These are phyloP conservation scores for Stygiomarasmius scandens DNA, from an alignment of 1,284 basidiomycete genomes.

Conservation along the genomic window DNA sequence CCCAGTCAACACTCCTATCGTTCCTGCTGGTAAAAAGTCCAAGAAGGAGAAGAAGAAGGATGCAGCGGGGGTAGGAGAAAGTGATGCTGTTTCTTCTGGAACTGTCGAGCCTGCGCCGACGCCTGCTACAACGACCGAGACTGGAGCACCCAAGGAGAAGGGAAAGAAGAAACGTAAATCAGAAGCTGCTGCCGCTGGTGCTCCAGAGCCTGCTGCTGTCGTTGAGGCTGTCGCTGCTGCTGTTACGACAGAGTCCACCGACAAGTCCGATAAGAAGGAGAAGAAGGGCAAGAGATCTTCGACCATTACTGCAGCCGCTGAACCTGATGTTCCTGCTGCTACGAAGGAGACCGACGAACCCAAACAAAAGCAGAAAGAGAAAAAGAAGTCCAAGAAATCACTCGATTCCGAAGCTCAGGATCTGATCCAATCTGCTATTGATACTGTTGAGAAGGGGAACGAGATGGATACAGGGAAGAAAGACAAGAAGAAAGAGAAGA, in stretches of 20 bases:
- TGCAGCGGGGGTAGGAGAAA: not conserved
- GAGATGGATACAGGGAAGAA: too few species aligned
- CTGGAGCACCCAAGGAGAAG: conserved; percentile 2
- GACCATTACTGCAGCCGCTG: conserved; percentile 9
- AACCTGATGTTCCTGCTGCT: too few species aligned
- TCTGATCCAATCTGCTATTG: not conserved
- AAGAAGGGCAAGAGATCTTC: conserved; percentile 13
- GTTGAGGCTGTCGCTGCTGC: not conserved
- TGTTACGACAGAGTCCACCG: not conserved
- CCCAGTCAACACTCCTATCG: conserved; percentile 4
- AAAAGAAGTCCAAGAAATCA: conserved; percentile 11
- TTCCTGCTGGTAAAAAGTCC: not conserved
- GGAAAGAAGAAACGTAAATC: conserved; percentile 13
- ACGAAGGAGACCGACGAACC: conserved; percentile 2
- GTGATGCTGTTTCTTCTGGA: not conserved
- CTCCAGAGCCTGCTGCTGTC: not conserved
- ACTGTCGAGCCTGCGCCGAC: not conserved
- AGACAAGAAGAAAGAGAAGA: conserved; percentile 8
- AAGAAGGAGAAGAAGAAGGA: conserved; percentile 12
- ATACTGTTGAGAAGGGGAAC: too few species aligned
- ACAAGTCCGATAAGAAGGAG: conserved; percentile 15
- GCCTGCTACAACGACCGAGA: not conserved
- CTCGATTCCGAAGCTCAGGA: not conserved
- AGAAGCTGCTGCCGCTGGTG: not conserved
- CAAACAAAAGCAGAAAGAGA: conserved; percentile 7